Conservation (phyloP, 768 basidiomycete species). For the Austroboletus festivus region DNA sequence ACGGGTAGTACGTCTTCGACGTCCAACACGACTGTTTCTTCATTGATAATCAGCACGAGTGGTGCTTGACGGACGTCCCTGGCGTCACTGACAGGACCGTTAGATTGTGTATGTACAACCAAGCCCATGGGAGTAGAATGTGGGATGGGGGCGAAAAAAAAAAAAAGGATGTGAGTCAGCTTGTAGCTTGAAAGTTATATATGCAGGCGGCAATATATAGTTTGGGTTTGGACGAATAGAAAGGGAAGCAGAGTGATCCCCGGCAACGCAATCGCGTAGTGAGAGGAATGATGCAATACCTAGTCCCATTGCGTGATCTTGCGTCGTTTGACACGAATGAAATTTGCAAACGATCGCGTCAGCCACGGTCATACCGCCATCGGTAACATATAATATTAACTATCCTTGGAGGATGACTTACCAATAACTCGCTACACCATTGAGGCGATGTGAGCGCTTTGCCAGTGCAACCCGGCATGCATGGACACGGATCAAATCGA, state of each 20-base stretch:
- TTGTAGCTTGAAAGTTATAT: slow-evolving; percentile 3
- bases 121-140: slow-evolving; percentile 18
- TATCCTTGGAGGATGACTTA: background rate
- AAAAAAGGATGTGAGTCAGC: background rate
- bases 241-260: background rate
- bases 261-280: slow-evolving; percentile 1
- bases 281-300: slow-evolving; percentile 18
- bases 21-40: background rate
- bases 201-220: background rate
- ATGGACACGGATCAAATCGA: background rate
- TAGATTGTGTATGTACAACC: slow-evolving; percentile 1
- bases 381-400: too few species aligned
- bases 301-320: slow-evolving; percentile 33
- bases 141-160: background rate
- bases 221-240: background rate
- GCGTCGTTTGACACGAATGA: slow-evolving; percentile 12
- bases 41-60: too few species aligned
- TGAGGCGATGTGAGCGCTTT: too few species aligned
- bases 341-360: background rate
- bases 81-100: background rate
- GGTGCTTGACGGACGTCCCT: background rate
- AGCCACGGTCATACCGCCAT: background rate
- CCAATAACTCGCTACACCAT: background rate
- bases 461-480: background rate
- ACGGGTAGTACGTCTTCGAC: too few species aligned